Percentiles rank a stretch among this genome's conserved stretches.
Conservation (phyloP, 1,284 basidiomycete species). For the Moniliella sp. region DNA sequence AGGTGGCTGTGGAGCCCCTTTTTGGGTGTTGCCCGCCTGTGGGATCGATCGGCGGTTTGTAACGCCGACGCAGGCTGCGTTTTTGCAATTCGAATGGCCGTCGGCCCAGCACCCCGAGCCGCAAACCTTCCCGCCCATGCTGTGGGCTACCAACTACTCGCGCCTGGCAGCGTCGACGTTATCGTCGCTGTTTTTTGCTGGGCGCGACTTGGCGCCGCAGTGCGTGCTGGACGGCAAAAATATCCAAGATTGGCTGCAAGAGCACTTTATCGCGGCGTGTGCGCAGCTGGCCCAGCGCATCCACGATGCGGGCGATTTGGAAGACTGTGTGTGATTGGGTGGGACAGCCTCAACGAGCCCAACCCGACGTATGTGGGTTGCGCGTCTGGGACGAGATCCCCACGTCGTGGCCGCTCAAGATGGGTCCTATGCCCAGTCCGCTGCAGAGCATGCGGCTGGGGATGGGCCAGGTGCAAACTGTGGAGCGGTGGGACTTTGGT, state of each 20-base stretch:
- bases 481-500: slow-evolving; percentile 68
- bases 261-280: slow-evolving; percentile 60
- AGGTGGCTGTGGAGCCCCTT: slow-evolving; percentile 87
- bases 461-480: slow-evolving; percentile 61
- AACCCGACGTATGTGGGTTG: slow-evolving; percentile 63
- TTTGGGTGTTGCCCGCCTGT: slow-evolving; percentile 78
- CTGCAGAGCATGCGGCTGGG: slow-evolving; percentile 64
- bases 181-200: slow-evolving; percentile 85
- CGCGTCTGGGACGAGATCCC: slow-evolving; percentile 38
- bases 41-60: slow-evolving; percentile 70
- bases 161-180: slow-evolving; percentile 67
- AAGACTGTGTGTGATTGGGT: slow-evolving; percentile 76
- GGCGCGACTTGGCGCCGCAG: slow-evolving; percentile 64
- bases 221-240: slow-evolving; percentile 76
- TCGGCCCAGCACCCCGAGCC: slow-evolving; percentile 46
- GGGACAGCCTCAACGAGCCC: slow-evolving; percentile 91
- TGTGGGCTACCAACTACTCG: slow-evolving; percentile 88
- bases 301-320: slow-evolving; percentile 47
- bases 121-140: slow-evolving; percentile 59
- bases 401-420: slow-evolving; percentile 40
- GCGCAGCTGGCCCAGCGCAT: slow-evolving; percentile 55
- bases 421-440: slow-evolving; percentile 66
- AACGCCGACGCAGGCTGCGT: slow-evolving; percentile 60
- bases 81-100: slow-evolving; percentile 66
- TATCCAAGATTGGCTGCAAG: slow-evolving; percentile 80